Base-by-base conservation (phyloP, 1,139 yeast species). In the Protomyces macrosporus region DNA sequence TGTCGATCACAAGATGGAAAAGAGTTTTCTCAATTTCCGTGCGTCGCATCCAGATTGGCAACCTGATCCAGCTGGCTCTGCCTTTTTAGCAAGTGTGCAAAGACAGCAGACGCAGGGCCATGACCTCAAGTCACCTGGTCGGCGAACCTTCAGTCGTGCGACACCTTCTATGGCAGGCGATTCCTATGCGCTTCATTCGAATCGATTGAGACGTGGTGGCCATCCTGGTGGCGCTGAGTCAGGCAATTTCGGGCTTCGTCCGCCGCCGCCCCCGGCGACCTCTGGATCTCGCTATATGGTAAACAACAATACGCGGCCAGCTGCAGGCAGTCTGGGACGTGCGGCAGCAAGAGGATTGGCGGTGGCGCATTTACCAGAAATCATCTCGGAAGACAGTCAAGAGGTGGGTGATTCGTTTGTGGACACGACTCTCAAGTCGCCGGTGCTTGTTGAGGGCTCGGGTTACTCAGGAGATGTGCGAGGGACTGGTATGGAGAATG, bases 11-110 rank as follows among this genome's bases (percentile, higher is more conserved):
- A 62, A 62, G 58, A 62, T 62, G 65, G 62, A 62, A 45, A 56
- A 56, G 55, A 54, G 60, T n/a, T 56, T 62, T 42, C 40, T 62
- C 35, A 62, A 62, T 16, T 63, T 59, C 39, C 54, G 53, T n/a
- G 65, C 65, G 30, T 42, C 64, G 32, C 53, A 60, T 53, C 63
- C 63, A n/a, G 63, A 60, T 35, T 60, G 63, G 63, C 40, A 40
- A 14, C 63, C 63, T 32, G 63, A 60, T 42, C 58, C 40, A 30
- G 53, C 63, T 3, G 63, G 63, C 14, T 60, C 63, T 39, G 53
- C 45, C 14, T 60, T 53, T 23, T 16, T 60, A 14, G 54, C 48
- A 34, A 30, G 32, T 5, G n/a, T 60, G 16, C 58, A 60, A 32
- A n/a, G 45, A 35, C 39, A 40, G 4, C 48, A 42, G 48, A 1